phyloP scores from a whole-genome alignment of 75 land plant genomes.

The Pinus albicaulis region DNA sequence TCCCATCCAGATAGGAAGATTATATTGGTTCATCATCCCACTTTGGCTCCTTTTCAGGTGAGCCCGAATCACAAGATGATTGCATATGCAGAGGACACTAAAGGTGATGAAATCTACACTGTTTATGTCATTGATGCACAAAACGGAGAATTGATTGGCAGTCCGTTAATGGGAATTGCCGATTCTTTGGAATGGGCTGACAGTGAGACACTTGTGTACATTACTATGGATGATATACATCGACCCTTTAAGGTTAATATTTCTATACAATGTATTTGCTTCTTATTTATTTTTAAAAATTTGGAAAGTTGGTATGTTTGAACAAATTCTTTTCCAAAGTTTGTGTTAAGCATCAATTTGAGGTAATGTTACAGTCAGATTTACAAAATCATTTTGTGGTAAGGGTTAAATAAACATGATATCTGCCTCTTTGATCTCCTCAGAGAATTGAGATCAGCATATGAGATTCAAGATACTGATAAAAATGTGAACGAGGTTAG shows the following conservation, averaged over 20 bases:
- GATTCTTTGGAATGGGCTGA: slow-evolving; percentile 82
- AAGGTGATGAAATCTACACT: slow-evolving; percentile 93
- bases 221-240: slow-evolving; percentile 87
- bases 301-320: not conserved
- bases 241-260: slow-evolving; percentile 84
- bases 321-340: too few relatives aligned
- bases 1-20: not conserved
- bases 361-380: not conserved
- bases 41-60: slow-evolving; percentile 43
- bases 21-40: not conserved
- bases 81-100: slow-evolving; percentile 92
- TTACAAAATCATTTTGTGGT: not conserved
- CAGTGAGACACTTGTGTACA: slow-evolving; percentile 65
- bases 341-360: not conserved
- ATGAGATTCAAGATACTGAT: not conserved
- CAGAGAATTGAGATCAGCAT: not conserved
- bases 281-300: not conserved
- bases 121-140: slow-evolving; percentile 74
- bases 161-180: slow-evolving; percentile 51
- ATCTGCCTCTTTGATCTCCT: not conserved
- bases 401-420: not conserved
- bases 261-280: slow-evolving; percentile 2
- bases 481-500: not conserved
- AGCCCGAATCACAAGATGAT: slow-evolving; percentile 84
- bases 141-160: slow-evolving; percentile 48